Conservation (phyloP, 2,329 filamentous ascomycete species). For the Rutstroemia sydowiana region DNA sequence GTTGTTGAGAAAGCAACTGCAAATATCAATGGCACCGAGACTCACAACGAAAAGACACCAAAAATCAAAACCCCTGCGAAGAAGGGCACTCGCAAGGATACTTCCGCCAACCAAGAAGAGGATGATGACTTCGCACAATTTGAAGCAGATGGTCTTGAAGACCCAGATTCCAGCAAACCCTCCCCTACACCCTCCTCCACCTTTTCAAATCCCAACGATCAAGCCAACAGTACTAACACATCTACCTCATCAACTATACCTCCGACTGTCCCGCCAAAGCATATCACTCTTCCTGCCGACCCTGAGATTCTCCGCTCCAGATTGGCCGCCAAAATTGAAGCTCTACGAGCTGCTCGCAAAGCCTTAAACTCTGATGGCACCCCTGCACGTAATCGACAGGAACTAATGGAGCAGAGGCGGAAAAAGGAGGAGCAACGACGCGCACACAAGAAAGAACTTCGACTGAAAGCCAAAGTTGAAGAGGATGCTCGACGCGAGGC, state of each 20-base stretch:
- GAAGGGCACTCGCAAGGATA: slow-evolving; percentile 9
- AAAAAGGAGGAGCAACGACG: slow-evolving; percentile 83
- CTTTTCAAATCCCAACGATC: slow-evolving; percentile 57
- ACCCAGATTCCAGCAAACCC: slow-evolving; percentile 37
- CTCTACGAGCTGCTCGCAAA: slow-evolving; percentile 77
- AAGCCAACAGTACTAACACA: slow-evolving; percentile 49
- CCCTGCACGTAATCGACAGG: slow-evolving; percentile 77
- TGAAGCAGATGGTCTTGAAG: slow-evolving; percentile 41
- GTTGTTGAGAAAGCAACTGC: slow-evolving; percentile 22
- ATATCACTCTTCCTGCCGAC: slow-evolving; percentile 61
- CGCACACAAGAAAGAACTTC: slow-evolving; percentile 79
- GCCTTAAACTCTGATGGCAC: slow-evolving; percentile 78
- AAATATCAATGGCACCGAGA: neutral
- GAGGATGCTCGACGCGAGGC: slow-evolving; percentile 62
- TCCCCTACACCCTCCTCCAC: slow-evolving; percentile 37
- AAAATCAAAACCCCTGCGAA: slow-evolving; percentile 10
- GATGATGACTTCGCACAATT: slow-evolving; percentile 35
- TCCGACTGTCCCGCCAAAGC: slow-evolving; percentile 54
- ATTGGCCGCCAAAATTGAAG: slow-evolving; percentile 75
- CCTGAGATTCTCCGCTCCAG: slow-evolving; percentile 70
- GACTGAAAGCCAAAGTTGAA: slow-evolving; percentile 69
- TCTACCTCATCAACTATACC: slow-evolving; percentile 62
- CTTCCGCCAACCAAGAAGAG: slow-evolving; percentile 23
- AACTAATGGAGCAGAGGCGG: slow-evolving; percentile 82
- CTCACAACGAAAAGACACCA: slow-evolving; percentile 8